These are phyloP conservation scores for Pistacia vera DNA, from an alignment of 345 rosid genomes.

Conservation along the genomic window DNA sequence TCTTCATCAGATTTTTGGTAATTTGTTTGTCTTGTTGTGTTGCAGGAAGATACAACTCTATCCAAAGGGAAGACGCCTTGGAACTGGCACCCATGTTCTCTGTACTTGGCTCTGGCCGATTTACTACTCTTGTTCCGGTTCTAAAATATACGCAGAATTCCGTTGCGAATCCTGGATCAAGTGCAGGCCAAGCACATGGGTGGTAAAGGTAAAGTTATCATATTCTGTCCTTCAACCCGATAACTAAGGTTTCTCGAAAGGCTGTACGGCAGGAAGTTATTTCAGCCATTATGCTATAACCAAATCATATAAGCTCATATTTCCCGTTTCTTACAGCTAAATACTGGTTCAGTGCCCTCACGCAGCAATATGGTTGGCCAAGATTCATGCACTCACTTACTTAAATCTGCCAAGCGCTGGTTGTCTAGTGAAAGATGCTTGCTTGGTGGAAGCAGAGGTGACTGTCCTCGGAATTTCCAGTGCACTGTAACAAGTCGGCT, in stretches of 20 bases:
- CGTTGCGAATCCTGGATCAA: conserved; percentile 36
- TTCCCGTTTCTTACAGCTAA: neutral
- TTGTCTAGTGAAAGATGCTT: conserved; percentile 27
- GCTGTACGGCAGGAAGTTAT: too few relatives aligned
- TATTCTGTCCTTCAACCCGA: too few relatives aligned
- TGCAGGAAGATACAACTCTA: conserved; percentile 43
- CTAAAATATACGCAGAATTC: conserved; percentile 33
- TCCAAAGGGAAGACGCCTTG: conserved; percentile 36
- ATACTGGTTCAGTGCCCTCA: too few relatives aligned
- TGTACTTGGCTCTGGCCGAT: conserved; percentile 35
- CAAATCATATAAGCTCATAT: too few relatives aligned
- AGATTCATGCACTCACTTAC: conserved; percentile 22
- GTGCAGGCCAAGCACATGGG: conserved; percentile 23
- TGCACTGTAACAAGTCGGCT: conserved; percentile 12
- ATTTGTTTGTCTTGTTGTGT: neutral
- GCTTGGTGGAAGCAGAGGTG: conserved; percentile 33
- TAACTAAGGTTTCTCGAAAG: too few relatives aligned
- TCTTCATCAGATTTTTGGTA: too few relatives aligned
- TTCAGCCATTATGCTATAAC: too few relatives aligned
- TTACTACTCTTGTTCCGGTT: conserved; percentile 14
- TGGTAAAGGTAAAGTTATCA: conserved; percentile 28
- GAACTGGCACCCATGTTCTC: conserved; percentile 26
- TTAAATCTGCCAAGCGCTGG: conserved; percentile 20
- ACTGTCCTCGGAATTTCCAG: conserved; percentile 30
- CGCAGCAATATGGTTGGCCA: neutral